Base-by-base conservation (phyloP, 208 protist species). In the Leishmania guyanensis region DNA sequence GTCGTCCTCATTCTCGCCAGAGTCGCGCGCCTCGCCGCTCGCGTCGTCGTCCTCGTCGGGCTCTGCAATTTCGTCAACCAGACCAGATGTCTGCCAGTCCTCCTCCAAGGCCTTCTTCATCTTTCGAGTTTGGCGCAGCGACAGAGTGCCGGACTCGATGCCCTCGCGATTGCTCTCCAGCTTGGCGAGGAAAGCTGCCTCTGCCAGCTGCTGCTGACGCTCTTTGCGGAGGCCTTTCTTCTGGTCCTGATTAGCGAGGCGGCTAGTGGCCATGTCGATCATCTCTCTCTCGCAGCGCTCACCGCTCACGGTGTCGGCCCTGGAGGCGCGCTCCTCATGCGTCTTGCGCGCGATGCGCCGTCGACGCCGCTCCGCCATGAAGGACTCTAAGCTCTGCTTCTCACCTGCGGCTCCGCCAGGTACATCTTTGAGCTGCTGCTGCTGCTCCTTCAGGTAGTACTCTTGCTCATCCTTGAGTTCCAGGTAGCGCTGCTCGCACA, bases 161-260 rank as follows among this genome's bases (percentile, higher is more conserved):
- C 99, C 88, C 88, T 99, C 99, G 65, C 98, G 91, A 76, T 97
- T 95, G 89, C 99, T 99, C 90, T 99, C 98, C 54, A 99, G 89
- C 75, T 92, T 91, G 0, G 99, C 97, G 12, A 99, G 90, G 72
- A 99, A 97, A 50, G 98, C 89, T 0, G 99, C 98, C 81, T 99
- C 99, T 73, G 99, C 96, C 46, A 99, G 90, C 92, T 99, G 97
- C 80, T 98, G 96, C 88, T 99, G 98, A 69, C 99, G 94, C 54
- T 99, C 99, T 89, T 99, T 99, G 43, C 99, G 94, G 71, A 99
- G 98, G 0, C 98, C 98, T 79, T 99, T 99, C 91, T 99, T 99
- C 58, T 99, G 99, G 78, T 99, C 98, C 48, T 99, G 99, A 86
- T 99, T 99, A 3, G 99, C 99, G 22, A 99, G 92, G 79, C 99